These are phyloP conservation scores for Musa beccarii DNA, from an alignment of 176 grass and related monocot genomes.

Conservation along the genomic window DNA sequence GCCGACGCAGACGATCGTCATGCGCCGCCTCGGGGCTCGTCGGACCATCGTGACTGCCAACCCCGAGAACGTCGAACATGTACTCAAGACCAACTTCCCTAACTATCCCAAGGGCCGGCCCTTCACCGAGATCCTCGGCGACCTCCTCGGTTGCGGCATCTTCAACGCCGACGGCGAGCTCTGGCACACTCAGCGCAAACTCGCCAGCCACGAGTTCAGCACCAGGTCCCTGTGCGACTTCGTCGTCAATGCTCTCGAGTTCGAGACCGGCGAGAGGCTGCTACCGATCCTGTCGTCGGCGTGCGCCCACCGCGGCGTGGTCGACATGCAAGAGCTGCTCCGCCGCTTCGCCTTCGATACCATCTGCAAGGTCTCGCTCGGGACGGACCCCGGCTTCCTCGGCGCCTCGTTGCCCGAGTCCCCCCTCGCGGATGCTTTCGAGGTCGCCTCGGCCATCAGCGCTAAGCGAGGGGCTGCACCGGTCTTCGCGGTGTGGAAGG, in stretches of 20 bases:
- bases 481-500: constrained; percentile 68
- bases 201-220: constrained; percentile 81
- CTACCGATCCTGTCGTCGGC: constrained; percentile 43
- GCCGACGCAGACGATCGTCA: constrained; percentile 60
- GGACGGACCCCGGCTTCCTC: constrained; percentile 60
- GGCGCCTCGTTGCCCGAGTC: constrained; percentile 34
- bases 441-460: constrained; percentile 58
- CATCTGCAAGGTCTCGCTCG: constrained; percentile 61
- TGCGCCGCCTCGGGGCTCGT: constrained; percentile 46
- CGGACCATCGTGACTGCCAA: constrained; percentile 71
- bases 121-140: constrained; percentile 85
- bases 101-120: constrained; percentile 87
- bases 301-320: constrained; percentile 3
- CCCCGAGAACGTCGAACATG: constrained; percentile 79
- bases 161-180: constrained; percentile 84
- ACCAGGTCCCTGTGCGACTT: constrained; percentile 60
- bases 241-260: constrained; percentile 39
- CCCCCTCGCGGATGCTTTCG: constrained; percentile 57
- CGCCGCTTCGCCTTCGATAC: constrained; percentile 70
- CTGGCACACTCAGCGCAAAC: constrained; percentile 81
- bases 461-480: constrained; percentile 55
- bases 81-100: constrained; percentile 54
- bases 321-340: constrained; percentile 83
- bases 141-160: constrained; percentile 78
- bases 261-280: constrained; percentile 39